A percentile compares a stretch with the other conserved stretches of the same genome.
Conservation (phyloP, 1,284 basidiomycete species). For the Ganoderma multipileum region DNA sequence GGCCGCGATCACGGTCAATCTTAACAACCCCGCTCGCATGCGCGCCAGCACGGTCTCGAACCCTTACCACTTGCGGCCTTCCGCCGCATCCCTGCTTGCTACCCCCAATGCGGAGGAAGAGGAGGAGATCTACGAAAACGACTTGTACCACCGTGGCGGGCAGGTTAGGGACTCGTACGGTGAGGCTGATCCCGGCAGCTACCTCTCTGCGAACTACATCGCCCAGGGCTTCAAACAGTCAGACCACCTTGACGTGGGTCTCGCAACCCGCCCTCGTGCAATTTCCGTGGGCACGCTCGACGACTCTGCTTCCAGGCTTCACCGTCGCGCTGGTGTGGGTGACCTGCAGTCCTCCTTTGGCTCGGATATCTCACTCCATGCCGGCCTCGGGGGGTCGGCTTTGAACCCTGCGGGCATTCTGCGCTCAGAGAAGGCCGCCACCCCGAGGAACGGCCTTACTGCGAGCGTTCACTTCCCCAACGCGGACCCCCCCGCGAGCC, state of each 20-base stretch:
- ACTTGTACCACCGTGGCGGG: conserved; percentile 55
- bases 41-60: conserved; percentile 93
- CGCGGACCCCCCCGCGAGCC: conserved; percentile 58
- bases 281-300: conserved; percentile 94
- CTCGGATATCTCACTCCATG: conserved; percentile 54
- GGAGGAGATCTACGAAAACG: conserved; percentile 71
- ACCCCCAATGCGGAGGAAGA: conserved; percentile 72
- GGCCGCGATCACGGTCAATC: conserved; percentile 84
- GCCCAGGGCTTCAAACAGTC: conserved; percentile 76
- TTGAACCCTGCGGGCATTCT: conserved; percentile 61
- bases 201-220: conserved; percentile 63
- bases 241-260: conserved; percentile 63
- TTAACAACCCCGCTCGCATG: conserved; percentile 75
- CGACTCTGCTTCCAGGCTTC: conserved; percentile 64
- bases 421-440: conserved; percentile 58
- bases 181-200: conserved; percentile 54
- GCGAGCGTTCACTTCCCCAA: conserved; percentile 77
- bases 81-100: conserved; percentile 61
- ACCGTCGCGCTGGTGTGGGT: conserved; percentile 67
- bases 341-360: conserved; percentile 65
- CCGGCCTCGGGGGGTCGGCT: conserved; percentile 47
- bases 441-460: conserved; percentile 54
- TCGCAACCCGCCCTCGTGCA: conserved; percentile 77
- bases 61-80: conserved; percentile 72
- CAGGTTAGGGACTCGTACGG: conserved; percentile 55